Base-by-base conservation (phyloP, 768 basidiomycete genomes). In the Lactarius trivialis region DNA sequence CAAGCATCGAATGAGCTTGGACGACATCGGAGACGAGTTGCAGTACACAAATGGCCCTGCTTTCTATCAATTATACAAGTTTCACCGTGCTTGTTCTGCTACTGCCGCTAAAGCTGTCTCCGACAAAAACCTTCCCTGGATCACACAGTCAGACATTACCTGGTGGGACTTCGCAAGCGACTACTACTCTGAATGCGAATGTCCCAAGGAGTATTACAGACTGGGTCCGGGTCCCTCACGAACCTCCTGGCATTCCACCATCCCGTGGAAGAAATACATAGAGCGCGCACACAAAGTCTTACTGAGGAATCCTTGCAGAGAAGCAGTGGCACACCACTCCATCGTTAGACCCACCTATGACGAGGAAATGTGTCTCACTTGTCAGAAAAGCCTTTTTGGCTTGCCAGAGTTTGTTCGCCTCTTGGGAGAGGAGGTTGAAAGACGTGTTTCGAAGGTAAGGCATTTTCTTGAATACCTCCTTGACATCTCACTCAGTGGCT, bases 1-100 rank as follows among this genome's bases (percentile, higher is more conserved):
- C 21, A 30, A 43, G 11, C 26, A 14, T 49, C 33, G 12, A 21
- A 8, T 63, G 58, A 52, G 7, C 3, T 15, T 60, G 45, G 58
- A 63, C 4, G 15, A 0, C 34, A 7, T 59, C 19, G 58, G 45
- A 15, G 43, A 39, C 26, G 21, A 51, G 21, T 21, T 63, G n/a
- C 15, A 14, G 3, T 21, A 55, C 36, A 39, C 24, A 24, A 54
- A 55, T 2, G 58, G 53, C 24, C 48, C 26, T 14, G 53, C 56
- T 2, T 8, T 62, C 2, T 26, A 62, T 39, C 36, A 30, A 4
- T 39, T 62, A 11, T 56, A 19, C 30, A 8, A 33, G 8, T 61
- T 33, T 15, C 61, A 62, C 21, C 61, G 58, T 48, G 26, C 52
- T 8, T 60, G 59, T 36, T 60, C 52, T 26, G 19, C 11, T 5